phyloP scores from a whole-genome alignment of 1,284 basidiomycete species.

The Apiotrichum domesticum region DNA sequence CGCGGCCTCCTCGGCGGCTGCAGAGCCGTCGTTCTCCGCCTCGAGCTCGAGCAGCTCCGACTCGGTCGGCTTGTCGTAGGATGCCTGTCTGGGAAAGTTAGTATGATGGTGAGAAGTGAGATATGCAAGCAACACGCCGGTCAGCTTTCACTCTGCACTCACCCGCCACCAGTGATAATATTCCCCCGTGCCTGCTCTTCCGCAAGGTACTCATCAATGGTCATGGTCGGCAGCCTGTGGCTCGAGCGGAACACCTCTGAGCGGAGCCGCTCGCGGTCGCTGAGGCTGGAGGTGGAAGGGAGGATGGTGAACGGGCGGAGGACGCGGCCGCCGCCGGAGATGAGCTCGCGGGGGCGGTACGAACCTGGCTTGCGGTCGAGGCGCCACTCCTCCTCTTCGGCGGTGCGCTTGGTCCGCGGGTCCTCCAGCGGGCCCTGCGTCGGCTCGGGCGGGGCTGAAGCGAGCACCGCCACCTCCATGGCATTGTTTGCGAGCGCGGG shows the following conservation, averaged over 20 bases:
- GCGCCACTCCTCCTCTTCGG: constrained; percentile 61
- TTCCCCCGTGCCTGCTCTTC: constrained; percentile 79
- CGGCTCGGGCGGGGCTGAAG: constrained; percentile 12
- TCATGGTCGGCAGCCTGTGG: constrained; percentile 91
- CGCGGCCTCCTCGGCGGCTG: constrained; percentile 60
- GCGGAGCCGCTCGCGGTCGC: constrained; percentile 64
- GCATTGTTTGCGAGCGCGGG: constrained; percentile 62
- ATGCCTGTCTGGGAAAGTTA: constrained; percentile 56
- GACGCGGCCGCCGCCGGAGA: constrained; percentile 72
- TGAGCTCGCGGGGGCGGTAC: constrained; percentile 52
- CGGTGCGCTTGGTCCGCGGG: constrained; percentile 34
- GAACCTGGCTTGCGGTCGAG: constrained; percentile 54
- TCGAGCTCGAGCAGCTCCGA: constrained; percentile 70
- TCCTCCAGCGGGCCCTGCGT: constrained; percentile 45
- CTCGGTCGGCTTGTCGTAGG: constrained; percentile 61
- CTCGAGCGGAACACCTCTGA: constrained; percentile 76
- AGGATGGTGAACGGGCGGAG: constrained; percentile 84
- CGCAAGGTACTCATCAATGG: constrained; percentile 88
- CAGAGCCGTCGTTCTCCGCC: constrained; percentile 76
- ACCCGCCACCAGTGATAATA: constrained; percentile 82
- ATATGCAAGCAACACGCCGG: too few relatives aligned
- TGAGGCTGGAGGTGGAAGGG: constrained; percentile 55
- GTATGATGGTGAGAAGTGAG: too few relatives aligned
- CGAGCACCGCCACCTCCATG: constrained; percentile 64
- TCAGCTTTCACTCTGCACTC: constrained; percentile 34